Base-by-base conservation (phyloP, 2,329 filamentous ascomycete genomes). In the Karstenula rhodostoma region DNA sequence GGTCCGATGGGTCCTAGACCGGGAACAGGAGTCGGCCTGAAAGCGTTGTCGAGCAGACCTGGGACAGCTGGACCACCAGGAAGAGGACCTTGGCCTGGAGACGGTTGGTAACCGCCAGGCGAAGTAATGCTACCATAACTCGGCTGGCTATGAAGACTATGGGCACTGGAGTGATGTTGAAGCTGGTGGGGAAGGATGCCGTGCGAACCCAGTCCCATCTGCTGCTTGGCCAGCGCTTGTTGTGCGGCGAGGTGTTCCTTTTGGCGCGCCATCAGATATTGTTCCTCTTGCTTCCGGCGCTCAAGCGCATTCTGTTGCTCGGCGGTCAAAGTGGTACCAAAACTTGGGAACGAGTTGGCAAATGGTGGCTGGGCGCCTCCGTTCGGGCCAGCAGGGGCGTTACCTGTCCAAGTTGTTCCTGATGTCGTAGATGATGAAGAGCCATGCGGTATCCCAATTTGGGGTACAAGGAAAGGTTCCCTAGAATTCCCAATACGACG, bases 261-360 rank as follows among this genome's bases (percentile, higher is more conserved):
- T 78, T 99, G 95, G 44, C 95, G 90, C 48, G 96, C 95, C 88
- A 98, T 96, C 37, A 96, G 84, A 76, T 95, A 97, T 76, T 99
- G 95, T 74, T 99, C 96, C 78, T 99, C 95, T 77, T 99, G 95
- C 82, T 99, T 99, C 55, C 95, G 87, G 56, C 95, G 88, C 80
- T 99, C 95, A 1, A 99, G 83, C 42, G 96, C 96, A 79, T 99
- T 99, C 76, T 99, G 95, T 78, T 99, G 95, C 73, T 98, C 94
- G 0, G 95, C 95, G 9, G 96, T 99, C 68, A 99, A 83, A 0
- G 96, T 99, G 8, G 95, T 93, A 6, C 95, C 95, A 76, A 98
- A 99, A 74, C 92, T 96, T 0, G 95, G 96, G 78, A 99, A 98
- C 54, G 93, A 93, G 57, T 89, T 92, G 7, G 94, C 93, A 70